Percentiles rank a stretch among this genome's conserved stretches.
Evolutionary conservation across 2,329 filamentous ascomycete genomes (phyloP).

Genomic region (Neofusicoccum ribis): DNA sequence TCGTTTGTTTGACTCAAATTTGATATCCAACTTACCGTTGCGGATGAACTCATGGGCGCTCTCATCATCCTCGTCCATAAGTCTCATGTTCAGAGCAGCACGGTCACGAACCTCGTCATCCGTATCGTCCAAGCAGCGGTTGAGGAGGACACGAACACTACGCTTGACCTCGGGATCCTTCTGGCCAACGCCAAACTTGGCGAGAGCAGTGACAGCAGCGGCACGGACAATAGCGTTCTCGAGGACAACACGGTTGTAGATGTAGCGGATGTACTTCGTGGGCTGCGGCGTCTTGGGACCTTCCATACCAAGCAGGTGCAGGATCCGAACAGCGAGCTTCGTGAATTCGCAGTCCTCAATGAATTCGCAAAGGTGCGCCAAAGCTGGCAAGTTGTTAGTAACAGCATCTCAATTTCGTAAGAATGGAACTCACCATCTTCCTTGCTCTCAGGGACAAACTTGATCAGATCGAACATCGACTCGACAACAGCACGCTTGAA

Average conservation of each 20-base stretch:
- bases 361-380: slow-evolving; percentile 96
- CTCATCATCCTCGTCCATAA: slow-evolving; percentile 91
- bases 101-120: slow-evolving; percentile 97
- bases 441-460: slow-evolving; percentile 89
- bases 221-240: slow-evolving; percentile 96
- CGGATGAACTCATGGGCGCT: slow-evolving; percentile 86
- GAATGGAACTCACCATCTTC: slow-evolving; percentile 54
- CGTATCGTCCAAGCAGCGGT: slow-evolving; percentile 90
- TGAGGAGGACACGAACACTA: slow-evolving; percentile 89
- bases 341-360: slow-evolving; percentile 99
- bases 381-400: slow-evolving; percentile 54
- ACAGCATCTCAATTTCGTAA: too few species aligned
- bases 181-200: slow-evolving; percentile 96
- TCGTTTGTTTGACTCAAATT: background rate
- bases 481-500: slow-evolving; percentile 98
- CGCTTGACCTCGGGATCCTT: slow-evolving; percentile 96
- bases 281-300: slow-evolving; percentile 93
- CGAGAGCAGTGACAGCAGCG: slow-evolving; percentile 89
- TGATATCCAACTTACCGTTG: slow-evolving; percentile 65
- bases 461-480: slow-evolving; percentile 99
- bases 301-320: slow-evolving; percentile 91
- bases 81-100: slow-evolving; percentile 83
- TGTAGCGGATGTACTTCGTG: slow-evolving; percentile 98
- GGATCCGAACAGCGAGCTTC: slow-evolving; percentile 90
- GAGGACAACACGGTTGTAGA: slow-evolving; percentile 96